A percentile compares a stretch with the other conserved stretches of the same genome.
These are phyloP conservation scores for Cupressus sempervirens DNA, from an alignment of 75 land plant genomes.

Conservation along the genomic window DNA sequence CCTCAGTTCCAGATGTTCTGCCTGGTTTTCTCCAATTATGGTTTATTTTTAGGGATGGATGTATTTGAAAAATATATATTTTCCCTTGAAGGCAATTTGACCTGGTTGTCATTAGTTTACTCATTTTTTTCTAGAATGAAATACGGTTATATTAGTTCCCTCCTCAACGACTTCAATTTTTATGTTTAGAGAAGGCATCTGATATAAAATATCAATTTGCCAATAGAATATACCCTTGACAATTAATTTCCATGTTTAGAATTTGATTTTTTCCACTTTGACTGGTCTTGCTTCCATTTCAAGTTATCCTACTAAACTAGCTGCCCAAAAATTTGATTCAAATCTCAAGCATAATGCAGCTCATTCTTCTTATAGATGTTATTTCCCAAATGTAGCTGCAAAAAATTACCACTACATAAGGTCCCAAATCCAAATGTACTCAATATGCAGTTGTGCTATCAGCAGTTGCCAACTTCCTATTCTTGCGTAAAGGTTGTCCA, in stretches of 20 bases:
- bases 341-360: not conserved
- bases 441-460: not conserved
- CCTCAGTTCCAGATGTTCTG: not conserved
- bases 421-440: not conserved
- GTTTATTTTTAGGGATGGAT: not conserved
- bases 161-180: not conserved
- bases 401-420: not conserved
- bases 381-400: not conserved
- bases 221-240: not conserved
- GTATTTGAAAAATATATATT: not conserved
- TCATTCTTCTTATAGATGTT: not conserved
- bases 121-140: not conserved
- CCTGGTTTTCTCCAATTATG: not conserved
- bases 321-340: not conserved
- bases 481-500: not conserved
- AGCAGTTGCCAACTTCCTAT: not conserved
- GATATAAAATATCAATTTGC: not conserved
- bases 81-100: not conserved
- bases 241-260: not conserved
- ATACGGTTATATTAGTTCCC: not conserved
- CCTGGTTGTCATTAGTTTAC: not conserved
- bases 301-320: not conserved
- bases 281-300: not conserved
- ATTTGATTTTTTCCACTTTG: not conserved
- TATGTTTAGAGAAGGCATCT: constrained; percentile 1